Evolutionary conservation across 1,284 basidiomycete genomes (phyloP), one percentile per base, ranked within the genome.

Genomic region (Testicularia cyperi): DNA sequence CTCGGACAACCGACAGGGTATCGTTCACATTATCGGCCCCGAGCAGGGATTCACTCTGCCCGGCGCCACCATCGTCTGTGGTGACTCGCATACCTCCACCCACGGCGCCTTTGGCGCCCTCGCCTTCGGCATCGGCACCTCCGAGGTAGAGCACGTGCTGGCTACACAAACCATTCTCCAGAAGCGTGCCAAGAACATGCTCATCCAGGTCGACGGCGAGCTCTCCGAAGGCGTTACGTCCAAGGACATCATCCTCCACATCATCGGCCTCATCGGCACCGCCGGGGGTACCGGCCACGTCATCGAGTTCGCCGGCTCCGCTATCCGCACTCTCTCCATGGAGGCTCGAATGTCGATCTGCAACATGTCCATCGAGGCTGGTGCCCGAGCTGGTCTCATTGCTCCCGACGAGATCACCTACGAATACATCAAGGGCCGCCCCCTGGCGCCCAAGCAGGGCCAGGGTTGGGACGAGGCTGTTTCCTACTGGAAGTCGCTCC

Each of bases 311-410:
- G 65, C 63, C 36, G 73, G 73, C 12, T 66, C 70, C 18, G 53
- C 73, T 31, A 75, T 75, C 44, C 60, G 65, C 19, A 26, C 41
- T 18, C 66, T 75, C 28, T 65, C 58, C 27, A 75, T 75, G 72
- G 73, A 72, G 52, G 73, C 65, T 9, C 60, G 73, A 21, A 75
- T 75, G 73, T 65, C 62, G 24, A 74, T 75, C 58, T 75, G 73
- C 67, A 75, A 75, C 64, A 75, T 75, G 73, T 71, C 68, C 28
- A 75, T 75, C 49, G 73, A 75, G 48, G 73, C 70, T 6, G 73
- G 73, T 31, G 73, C 72, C n/a, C 68, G 72, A 34, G 73, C 73
- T n/a, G 73, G 73, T 51, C 62, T 75, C 38, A 70, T 75, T 21
- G 72, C 72, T 10, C 73, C 73, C 5, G 73, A 75, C 41, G 65